Evolutionary conservation across 805 yeast species (phyloP).

Genomic region (Saccharomycopsis capsularis): DNA sequence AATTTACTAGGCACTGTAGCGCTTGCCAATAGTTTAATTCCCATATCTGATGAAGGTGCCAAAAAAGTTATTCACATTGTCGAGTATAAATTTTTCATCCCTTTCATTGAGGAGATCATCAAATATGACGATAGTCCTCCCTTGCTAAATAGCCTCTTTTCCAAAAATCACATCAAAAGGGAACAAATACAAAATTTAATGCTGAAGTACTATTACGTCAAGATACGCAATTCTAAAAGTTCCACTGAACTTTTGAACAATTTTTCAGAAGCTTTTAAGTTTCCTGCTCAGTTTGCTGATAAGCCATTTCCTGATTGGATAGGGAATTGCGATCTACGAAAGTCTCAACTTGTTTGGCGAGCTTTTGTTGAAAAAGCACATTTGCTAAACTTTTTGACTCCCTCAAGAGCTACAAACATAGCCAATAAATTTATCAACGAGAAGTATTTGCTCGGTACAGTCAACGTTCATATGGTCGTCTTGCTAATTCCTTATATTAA

Average conservation of each 20-base stretch:
- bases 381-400: slow-evolving; percentile 4
- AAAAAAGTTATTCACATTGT: background rate
- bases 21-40: slow-evolving; percentile 1
- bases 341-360: slow-evolving; percentile 10
- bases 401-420: background rate
- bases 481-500: slow-evolving; percentile 2
- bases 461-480: slow-evolving; percentile 6
- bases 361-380: slow-evolving; percentile 5
- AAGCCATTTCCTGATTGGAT: background rate
- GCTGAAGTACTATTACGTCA: slow-evolving; percentile 13
- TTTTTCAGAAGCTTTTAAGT: slow-evolving; percentile 6
- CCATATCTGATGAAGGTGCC: background rate
- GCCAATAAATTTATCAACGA: slow-evolving; percentile 5
- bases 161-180: background rate
- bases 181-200: slow-evolving; percentile 4
- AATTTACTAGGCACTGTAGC: slow-evolving; percentile 9
- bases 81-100: slow-evolving; percentile 7
- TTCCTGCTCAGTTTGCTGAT: background rate
- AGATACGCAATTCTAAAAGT: slow-evolving; percentile 2
- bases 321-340: background rate
- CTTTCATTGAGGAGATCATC: slow-evolving; percentile 8
- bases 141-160: background rate
- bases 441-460: slow-evolving; percentile 3
- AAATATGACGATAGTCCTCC: too few species aligned
- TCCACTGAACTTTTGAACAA: slow-evolving; percentile 4